Base-by-base conservation (phyloP, 768 basidiomycete species). In the Tylopilus subfusipes region DNA sequence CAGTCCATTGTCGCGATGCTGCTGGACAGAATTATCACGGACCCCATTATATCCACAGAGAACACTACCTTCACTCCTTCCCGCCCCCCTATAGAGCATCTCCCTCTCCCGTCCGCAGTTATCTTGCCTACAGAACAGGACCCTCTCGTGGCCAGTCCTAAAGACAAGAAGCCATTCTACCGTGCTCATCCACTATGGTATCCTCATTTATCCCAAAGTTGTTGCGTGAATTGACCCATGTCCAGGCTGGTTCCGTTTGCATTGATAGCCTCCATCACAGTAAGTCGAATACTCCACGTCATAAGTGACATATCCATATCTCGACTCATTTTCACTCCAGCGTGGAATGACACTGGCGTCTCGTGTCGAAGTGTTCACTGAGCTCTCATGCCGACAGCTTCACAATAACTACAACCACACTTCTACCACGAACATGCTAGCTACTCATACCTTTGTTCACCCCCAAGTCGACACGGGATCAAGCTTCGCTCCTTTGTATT, bases 281-380 rank as follows among this genome's bases (percentile, higher is more conserved):
- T 89, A 63, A 56, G 80, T 74, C 8, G 9, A 27, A 29, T n/a
- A 7, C 19, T 14, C 12, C 29, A 27, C 33, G 16, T 31, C 46
- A 21, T n/a, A 48, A 40, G 36, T 48, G 5, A 30, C 30, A 2
- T 30, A 27, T 18, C n/a, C 44, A 25, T 12, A 14, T 14, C 34
- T 52, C 24, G 53, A 38, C 24, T 43, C n/a, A 22, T 22, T 53
- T 48, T 39, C 55, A 49, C 22, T 58, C 8, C 57, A 91, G 90
- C 85, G 89, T 24, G 88, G 89, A 31, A 83, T 91, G 72, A 90
- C 88, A 1, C 76, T 88, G 68, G 84, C 88, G 34, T 84, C 88
- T 12, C 82, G 88, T 52, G 85, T 92, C 43, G 84, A 89, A 68
- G 85, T 92, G 27, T 90, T 84, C 75, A 89, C 83, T 42, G 82